phyloP scores from a whole-genome alignment of 1,139 yeast species.

The Eremothecium cymbalariae region DNA sequence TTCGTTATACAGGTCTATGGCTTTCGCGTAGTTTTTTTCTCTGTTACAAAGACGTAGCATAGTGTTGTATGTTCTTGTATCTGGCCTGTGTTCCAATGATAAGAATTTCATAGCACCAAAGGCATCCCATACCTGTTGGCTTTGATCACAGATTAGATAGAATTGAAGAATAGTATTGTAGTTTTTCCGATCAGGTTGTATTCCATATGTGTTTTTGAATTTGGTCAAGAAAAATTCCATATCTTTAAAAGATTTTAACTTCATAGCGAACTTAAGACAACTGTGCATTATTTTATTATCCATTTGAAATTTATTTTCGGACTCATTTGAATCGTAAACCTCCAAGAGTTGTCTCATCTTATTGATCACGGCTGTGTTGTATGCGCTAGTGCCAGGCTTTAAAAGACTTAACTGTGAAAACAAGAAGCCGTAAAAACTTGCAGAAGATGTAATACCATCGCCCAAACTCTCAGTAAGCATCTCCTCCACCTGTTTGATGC shows the following conservation, averaged over 20 bases:
- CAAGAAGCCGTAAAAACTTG: constrained; percentile 38
- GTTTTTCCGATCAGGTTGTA: constrained; percentile 49
- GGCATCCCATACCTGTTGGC: constrained; percentile 56
- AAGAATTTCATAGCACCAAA: constrained; percentile 84
- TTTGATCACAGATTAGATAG: constrained; percentile 49
- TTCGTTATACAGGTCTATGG: constrained; percentile 68
- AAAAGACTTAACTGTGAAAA: constrained; percentile 37
- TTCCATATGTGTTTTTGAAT: constrained; percentile 29
- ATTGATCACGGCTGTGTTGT: constrained; percentile 29
- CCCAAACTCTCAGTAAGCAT: constrained; percentile 31
- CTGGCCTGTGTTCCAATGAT: constrained; percentile 58
- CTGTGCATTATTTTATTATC: constrained; percentile 26
- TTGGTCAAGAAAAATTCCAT: constrained; percentile 38
- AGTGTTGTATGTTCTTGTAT: constrained; percentile 56
- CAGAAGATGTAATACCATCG: constrained; percentile 29
- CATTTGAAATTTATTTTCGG: constrained; percentile 19
- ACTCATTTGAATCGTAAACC: constrained; percentile 39
- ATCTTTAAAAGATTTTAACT: constrained; percentile 36
- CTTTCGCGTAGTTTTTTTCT: constrained; percentile 58
- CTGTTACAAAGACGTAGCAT: constrained; percentile 60
- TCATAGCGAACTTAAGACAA: constrained; percentile 36
- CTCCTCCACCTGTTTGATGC: constrained; percentile 36
- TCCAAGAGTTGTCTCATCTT: constrained; percentile 30
- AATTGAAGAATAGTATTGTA: constrained; percentile 61
- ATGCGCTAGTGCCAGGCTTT: constrained; percentile 15